Percentiles rank a stretch among this genome's conserved stretches.
Evolutionary conservation across 257 asterid species (phyloP).

Genomic region (Solanum lycopersicoides): DNA sequence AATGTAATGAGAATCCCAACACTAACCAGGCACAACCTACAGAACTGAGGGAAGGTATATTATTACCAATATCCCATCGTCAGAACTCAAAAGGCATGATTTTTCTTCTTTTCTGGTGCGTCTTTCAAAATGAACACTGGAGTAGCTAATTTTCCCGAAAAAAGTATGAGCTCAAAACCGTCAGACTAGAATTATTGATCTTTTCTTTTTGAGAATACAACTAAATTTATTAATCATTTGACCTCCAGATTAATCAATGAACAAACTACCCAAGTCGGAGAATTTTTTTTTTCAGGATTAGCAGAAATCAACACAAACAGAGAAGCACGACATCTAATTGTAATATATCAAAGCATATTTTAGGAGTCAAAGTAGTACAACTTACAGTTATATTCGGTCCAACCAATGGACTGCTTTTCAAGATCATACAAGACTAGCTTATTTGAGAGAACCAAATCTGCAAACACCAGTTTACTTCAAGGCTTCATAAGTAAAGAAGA

Average conservation of each 20-base stretch:
- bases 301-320: not conserved
- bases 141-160: not conserved
- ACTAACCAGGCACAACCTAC: not conserved
- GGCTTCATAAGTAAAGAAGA: conserved; percentile 3
- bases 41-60: not conserved
- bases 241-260: not conserved
- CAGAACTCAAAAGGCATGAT: not conserved
- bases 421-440: conserved; percentile 92
- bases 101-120: not conserved
- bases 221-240: not conserved
- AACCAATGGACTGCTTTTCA: conserved; percentile 89
- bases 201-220: not conserved
- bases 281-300: not conserved
- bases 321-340: not conserved
- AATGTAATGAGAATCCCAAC: not conserved
- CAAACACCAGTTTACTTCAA: conserved; percentile 12
- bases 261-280: not conserved
- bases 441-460: conserved; percentile 94
- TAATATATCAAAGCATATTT: not conserved
- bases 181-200: not conserved
- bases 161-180: not conserved
- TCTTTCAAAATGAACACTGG: not conserved
- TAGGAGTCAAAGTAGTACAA: not conserved
- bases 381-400: conserved; percentile 99
- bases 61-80: not conserved